Evolutionary conservation across 768 basidiomycete genomes (phyloP).

Genomic region (Termitomyces sp.): DNA sequence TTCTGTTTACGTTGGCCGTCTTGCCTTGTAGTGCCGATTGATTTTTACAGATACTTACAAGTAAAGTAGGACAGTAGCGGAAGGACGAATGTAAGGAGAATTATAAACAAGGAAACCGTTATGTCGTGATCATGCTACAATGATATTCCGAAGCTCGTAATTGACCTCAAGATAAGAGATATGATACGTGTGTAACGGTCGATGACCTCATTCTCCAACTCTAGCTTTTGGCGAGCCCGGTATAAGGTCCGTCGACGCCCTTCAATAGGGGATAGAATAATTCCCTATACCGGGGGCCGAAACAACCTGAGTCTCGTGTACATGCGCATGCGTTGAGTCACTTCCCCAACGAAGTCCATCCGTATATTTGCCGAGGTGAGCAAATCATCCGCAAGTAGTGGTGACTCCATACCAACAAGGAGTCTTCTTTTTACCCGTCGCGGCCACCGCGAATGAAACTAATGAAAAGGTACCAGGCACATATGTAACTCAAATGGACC

Average conservation of each 20-base stretch:
- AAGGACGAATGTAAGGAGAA: background rate
- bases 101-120: background rate
- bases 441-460: background rate
- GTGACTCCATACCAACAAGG: background rate
- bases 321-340: too few species aligned
- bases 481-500: background rate
- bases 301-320: background rate
- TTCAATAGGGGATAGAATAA: background rate
- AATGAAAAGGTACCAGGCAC: conserved; percentile 1
- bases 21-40: background rate
- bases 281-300: background rate
- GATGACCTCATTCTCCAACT: background rate
- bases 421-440: background rate
- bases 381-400: background rate
- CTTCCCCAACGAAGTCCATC: background rate
- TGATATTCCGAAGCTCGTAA: background rate
- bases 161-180: background rate
- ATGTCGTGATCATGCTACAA: background rate
- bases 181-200: background rate
- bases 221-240: background rate
- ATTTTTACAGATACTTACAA: background rate
- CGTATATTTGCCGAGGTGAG: background rate
- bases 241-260: background rate
- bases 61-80: background rate
- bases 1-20: background rate